Base-by-base conservation (phyloP, 495 filamentous ascomycete species). In the Xylaria flabelliformis region DNA sequence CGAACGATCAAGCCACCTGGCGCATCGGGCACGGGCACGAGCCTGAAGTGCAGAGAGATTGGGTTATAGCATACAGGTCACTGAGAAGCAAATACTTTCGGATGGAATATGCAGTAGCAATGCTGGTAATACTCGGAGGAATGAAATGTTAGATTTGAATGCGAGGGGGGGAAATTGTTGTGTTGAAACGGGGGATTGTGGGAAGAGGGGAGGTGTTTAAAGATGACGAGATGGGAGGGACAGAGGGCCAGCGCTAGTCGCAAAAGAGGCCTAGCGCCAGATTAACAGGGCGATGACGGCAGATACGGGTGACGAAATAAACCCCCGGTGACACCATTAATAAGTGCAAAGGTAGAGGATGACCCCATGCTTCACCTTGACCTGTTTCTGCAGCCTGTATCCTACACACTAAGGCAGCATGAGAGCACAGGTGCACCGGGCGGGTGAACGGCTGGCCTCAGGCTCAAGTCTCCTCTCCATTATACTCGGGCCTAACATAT, bases 1-100 rank as follows among this genome's bases (percentile, higher is more conserved):
- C 39, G 41, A 73, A 70, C 48, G 48, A 73, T 53, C 46, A 76
- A 74, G 77, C 75, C 75, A 74, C 74, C 72, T 77, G 77, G 75
- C 63, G 59, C 17, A 58, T 56, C 55, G 67, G 67, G 67, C 26
- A 42, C 39, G 3, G 3, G 8, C 39, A 64, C 41, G 21, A 58
- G 62, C 63, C 26, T 1, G 44, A 51, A 9, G 63, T 10, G 41
- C 29, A 19, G 41, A 59, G 44, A 64, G 1, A 29, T 56, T 69
- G 59, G 69, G 34, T 29, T n/a, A 41, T 7, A 17, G 58, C 68
- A 36, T 70, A 70, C 68, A 59, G 41, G 29, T 41, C 44, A 39
- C 68, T 50, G 39, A 17, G 26, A 44, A 26, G 19, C n/a, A 13
- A 32, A 61, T 42, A 19, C 67, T 39, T 69, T 17, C 19, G 12